Conservation (phyloP, 2,329 filamentous ascomycete genomes). For the Aspergillus aculeatus region DNA sequence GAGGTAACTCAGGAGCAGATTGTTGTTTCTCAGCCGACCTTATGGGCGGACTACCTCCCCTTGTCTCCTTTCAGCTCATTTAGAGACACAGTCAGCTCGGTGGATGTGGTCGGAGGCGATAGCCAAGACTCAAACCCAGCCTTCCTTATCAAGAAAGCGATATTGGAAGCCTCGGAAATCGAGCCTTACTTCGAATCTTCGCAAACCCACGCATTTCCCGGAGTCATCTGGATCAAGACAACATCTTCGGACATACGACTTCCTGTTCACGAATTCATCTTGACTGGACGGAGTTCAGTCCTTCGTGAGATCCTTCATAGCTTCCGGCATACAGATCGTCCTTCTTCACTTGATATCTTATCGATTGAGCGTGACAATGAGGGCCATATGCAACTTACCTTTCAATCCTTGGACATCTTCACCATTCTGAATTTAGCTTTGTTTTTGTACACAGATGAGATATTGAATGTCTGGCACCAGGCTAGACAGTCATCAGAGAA, state of each 20-base stretch:
- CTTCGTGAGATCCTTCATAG: slow-evolving; percentile 63
- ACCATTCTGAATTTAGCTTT: slow-evolving; percentile 76
- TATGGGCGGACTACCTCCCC: slow-evolving; percentile 72
- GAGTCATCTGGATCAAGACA: slow-evolving; percentile 49
- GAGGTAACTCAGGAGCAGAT: slow-evolving; percentile 75
- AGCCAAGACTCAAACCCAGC: slow-evolving; percentile 18
- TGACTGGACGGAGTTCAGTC: slow-evolving; percentile 70
- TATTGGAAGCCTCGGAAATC: slow-evolving; percentile 47
- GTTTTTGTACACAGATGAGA: slow-evolving; percentile 75
- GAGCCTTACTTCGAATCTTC: slow-evolving; percentile 40
- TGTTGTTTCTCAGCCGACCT: slow-evolving; percentile 60
- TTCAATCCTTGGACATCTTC: slow-evolving; percentile 71
- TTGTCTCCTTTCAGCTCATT: slow-evolving; percentile 69
- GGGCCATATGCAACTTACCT: slow-evolving; percentile 59
- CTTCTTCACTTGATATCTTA: slow-evolving; percentile 61
- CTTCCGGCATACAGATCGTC: slow-evolving; percentile 55
- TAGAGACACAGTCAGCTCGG: slow-evolving; percentile 43
- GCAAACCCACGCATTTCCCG: slow-evolving; percentile 23
- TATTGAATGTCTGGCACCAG: slow-evolving; percentile 85
- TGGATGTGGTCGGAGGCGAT: slow-evolving; percentile 41
- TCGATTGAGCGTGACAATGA: slow-evolving; percentile 54
- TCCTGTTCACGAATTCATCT: slow-evolving; percentile 78
- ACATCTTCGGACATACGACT: slow-evolving; percentile 67
- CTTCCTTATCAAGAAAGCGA: slow-evolving; percentile 38
- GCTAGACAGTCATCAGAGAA: slow-evolving; percentile 63